Conservation (phyloP, 2,329 filamentous ascomycete genomes). For the Curvularia hawaiiensis region DNA sequence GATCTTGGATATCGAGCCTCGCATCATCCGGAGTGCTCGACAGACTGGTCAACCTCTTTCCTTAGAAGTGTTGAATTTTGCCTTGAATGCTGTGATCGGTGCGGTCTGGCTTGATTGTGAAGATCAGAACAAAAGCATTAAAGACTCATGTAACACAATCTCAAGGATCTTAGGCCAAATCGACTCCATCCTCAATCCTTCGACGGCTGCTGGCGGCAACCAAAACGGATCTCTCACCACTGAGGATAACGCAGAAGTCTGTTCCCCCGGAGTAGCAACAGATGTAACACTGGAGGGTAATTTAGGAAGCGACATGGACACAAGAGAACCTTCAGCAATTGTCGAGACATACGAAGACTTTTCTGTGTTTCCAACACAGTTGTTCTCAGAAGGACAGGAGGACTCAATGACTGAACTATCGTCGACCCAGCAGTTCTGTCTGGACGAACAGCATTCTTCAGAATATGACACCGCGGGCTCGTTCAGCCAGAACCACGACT, state of each 20-base stretch:
- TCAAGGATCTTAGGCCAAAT: constrained; percentile 4
- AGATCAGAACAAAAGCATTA: not conserved
- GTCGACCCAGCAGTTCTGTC: not conserved
- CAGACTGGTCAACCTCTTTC: constrained; percentile 2
- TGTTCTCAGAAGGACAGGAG: not conserved
- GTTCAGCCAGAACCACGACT: not conserved
- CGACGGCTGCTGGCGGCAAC: not conserved
- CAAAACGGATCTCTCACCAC: not conserved
- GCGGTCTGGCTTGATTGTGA: constrained; percentile 12
- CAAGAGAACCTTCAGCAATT: not conserved
- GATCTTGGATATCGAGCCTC: constrained; percentile 1
- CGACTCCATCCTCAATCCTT: not conserved
- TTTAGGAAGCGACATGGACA: not conserved
- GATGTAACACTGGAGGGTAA: not conserved
- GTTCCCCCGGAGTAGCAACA: not conserved
- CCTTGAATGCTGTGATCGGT: constrained; percentile 9
- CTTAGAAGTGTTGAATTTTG: constrained; percentile 5
- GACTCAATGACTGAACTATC: not conserved
- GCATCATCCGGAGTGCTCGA: constrained; percentile 7
- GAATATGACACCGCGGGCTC: not conserved
- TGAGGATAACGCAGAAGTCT: not conserved
- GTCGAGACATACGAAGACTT: not conserved
- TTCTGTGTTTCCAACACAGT: not conserved
- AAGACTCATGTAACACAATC: constrained; percentile 2
- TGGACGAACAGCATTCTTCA: not conserved